Evolutionary conservation across 208 protist genomes (phyloP), one percentile per base, ranked within the genome.

Genomic region (Trypanosoma melophagium): DNA sequence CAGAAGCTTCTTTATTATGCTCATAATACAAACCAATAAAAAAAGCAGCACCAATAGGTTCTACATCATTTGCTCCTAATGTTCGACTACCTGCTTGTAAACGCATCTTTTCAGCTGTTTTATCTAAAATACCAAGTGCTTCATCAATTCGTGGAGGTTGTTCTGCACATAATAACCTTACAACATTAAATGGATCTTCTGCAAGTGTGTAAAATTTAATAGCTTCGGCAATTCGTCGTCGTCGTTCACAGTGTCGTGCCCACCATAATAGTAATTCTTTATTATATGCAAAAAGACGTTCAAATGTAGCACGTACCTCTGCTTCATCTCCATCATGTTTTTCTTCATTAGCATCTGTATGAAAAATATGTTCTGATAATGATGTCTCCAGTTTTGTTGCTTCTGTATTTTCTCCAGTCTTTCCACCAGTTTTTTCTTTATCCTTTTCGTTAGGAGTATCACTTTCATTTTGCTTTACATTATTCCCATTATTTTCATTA

Each of bases 11-110:
- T 57, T 76, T 78, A 22, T 54, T 72, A 21, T 80, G 74, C 74
- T 99, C 97, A 58, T 92, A 97, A 54, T 97, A 80, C 52, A 84
- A 64, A 17, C 89, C 97, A 16, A 99, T 81, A 65, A 98, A 97
- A 78, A 92, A 98, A 24, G 95, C 92, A 24, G 94, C 95, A 16
- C 92, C 90, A 55, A 92, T 76, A 47, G 78, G 76, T 28, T 90
- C 85, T 5, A 84, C 76, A 51, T 86, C 83, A 0, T 60, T 62
- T 60, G 60, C 61, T 57, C 13, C 14, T 38, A 31, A 51, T 47
- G 25, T 42, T 42, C 51, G 31, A 21, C 0, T 3, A 65, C 44
- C 75, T 65, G 62, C 82, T 54, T 87, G 77, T 58, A 77, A 64
- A 60, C 77, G 86, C 14, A 74, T 71, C 51, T 74, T 75, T 47